These are phyloP conservation scores for Lasiodiplodia sp. DNA, from an alignment of 2,329 filamentous ascomycete genomes.

Conservation along the genomic window DNA sequence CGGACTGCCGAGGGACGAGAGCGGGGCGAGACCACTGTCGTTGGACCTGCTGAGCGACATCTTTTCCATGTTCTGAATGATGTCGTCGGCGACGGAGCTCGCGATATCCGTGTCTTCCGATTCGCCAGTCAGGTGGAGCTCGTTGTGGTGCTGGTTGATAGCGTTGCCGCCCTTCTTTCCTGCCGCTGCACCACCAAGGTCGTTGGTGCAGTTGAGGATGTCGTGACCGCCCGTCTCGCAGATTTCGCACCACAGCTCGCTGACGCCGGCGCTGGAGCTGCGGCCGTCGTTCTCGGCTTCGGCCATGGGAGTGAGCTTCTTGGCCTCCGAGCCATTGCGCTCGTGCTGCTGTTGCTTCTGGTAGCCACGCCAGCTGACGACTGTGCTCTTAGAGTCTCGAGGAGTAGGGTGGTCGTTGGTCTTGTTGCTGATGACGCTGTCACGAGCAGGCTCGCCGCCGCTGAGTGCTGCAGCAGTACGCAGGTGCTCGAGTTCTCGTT, in stretches of 20 bases:
- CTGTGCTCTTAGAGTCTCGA: conserved; percentile 71
- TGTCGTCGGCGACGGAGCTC: conserved; percentile 34
- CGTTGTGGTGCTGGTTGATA: conserved; percentile 34
- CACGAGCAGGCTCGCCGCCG: conserved; percentile 52
- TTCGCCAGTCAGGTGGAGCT: conserved; percentile 18
- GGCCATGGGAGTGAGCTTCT: conserved; percentile 37
- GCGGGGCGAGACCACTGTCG: conserved; percentile 33
- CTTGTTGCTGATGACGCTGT: conserved; percentile 61
- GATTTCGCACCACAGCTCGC: conserved; percentile 88
- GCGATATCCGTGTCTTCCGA: conserved; percentile 31
- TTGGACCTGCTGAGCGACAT: conserved; percentile 44
- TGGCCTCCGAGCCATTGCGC: conserved; percentile 6
- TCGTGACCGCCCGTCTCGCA: conserved; percentile 93
- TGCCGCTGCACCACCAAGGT: conserved; percentile 62
- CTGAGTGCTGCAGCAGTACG: conserved; percentile 30
- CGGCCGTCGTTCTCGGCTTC: conserved; percentile 57
- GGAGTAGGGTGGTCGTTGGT: conserved; percentile 52
- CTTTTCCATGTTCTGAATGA: conserved; percentile 40
- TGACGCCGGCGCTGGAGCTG: conserved; percentile 70
- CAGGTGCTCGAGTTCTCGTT: conserved; percentile 77
- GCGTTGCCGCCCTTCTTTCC: conserved; percentile 43
- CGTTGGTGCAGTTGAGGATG: conserved; percentile 84
- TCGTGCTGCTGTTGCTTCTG: conserved; percentile 17
- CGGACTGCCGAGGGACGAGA: conserved; percentile 35
- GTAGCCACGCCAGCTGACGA: conserved; percentile 62